A percentile compares a stretch with the other conserved stretches of the same genome.
phyloP scores from a whole-genome alignment of 352 stramenopile species.

The Lagenidium giganteum region DNA sequence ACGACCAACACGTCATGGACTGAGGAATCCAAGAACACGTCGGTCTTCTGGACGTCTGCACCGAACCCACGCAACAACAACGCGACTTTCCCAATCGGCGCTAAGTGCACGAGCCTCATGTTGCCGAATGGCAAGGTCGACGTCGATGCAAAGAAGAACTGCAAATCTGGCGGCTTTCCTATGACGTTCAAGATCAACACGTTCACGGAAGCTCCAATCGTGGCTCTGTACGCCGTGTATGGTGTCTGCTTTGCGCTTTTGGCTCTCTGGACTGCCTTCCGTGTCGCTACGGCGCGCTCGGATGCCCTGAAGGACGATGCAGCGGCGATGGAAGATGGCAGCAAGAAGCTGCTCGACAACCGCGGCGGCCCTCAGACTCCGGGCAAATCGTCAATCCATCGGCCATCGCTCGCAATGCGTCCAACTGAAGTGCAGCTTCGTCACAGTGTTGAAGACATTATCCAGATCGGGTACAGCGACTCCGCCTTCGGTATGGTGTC shows the following conservation, averaged over 20 bases:
- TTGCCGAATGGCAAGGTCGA: constrained; percentile 22
- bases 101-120: constrained; percentile 30
- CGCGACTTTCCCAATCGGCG: constrained; percentile 15
- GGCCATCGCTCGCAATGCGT: constrained; percentile 15
- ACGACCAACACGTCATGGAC: constrained; percentile 13
- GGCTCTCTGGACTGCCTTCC: constrained; percentile 9
- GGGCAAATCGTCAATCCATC: constrained; percentile 2
- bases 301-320: not conserved
- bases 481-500: constrained; percentile 7
- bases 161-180: constrained; percentile 3
- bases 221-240: constrained; percentile 21
- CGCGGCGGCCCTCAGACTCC: constrained; percentile 17
- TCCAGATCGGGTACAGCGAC: constrained; percentile 13
- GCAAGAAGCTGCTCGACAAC: constrained; percentile 22
- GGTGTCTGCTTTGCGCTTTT: constrained; percentile 15
- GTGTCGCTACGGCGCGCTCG: not conserved
- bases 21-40: constrained; percentile 11
- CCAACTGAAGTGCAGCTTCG: constrained; percentile 18
- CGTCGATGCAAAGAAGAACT: not conserved
- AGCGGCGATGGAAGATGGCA: constrained; percentile 9
- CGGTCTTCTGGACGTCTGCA: constrained; percentile 14
- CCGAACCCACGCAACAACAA: constrained; percentile 25
- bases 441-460: constrained; percentile 19
- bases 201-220: constrained; percentile 13
- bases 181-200: constrained; percentile 17